Evolutionary conservation across 371 early-diverging fungal species (phyloP), one percentile per base, ranked within the genome.

Genomic region (Mucor velutinosus): DNA sequence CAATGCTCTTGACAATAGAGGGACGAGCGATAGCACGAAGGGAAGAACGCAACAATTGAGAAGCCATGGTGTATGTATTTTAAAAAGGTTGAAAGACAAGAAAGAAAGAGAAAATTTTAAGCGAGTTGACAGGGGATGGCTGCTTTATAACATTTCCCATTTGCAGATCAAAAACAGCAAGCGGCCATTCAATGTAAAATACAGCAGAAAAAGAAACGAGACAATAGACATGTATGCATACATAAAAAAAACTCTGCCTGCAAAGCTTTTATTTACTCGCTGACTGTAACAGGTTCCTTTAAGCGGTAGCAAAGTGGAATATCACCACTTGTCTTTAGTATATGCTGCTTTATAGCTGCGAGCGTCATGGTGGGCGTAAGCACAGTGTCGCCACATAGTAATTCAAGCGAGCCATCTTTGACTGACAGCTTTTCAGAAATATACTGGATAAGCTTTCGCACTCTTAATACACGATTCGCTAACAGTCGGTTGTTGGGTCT

Each of bases 381-480:
- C 21, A 85, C 84, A 72, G 91, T 88, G 17, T 91, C 96, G 56
- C 89, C 79, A 77, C 95, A 96, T 53, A 85, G 62, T 43, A 97
- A 78, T 67, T 94, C 93, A 21, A 95, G 64, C 2, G 58, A 49
- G 65, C 76, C 30, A 60, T 77, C 65, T 66, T 72, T 33, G 60
- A 78, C 63, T 3, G 64, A 43, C 19, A 94, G 74, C 70, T 91
- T 93, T 17, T 96, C 95, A 2, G 87, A 90, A 7, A 96, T 86
- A 71, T 96, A 95, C 17, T 86, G 82, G 3, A 90, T 62, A 37
- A 97, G 81, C 71, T 97, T 97, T 29, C 93, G 85, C 4, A 94
- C 85, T n/a, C 97, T 83, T 49, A 97, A 74, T 83, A 95, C 90
- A 37, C 96, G 81, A 65, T 94, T 94, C 5, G 97, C 95, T 15